These are phyloP conservation scores for Wickerhamiella australiensis DNA, from an alignment of 805 yeast species.

Conservation along the genomic window DNA sequence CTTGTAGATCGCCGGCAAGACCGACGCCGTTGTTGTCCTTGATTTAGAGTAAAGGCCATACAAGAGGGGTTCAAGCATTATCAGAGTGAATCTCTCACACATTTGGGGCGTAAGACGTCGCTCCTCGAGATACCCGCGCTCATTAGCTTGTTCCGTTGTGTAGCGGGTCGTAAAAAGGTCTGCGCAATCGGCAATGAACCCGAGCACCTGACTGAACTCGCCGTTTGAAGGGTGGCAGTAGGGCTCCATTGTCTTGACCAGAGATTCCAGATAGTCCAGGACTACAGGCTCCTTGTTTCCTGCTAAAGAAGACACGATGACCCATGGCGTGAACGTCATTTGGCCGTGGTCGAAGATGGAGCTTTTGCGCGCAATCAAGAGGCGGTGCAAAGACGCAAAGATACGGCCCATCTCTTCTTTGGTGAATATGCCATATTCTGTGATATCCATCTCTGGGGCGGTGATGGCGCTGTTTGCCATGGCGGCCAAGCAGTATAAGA, in stretches of 20 bases:
- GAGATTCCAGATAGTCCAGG: conserved; percentile 39
- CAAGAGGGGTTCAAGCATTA: conserved; percentile 43
- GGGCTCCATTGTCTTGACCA: conserved; percentile 61
- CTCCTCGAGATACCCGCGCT: conserved; percentile 22
- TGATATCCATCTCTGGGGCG: conserved; percentile 29
- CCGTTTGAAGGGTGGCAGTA: conserved; percentile 80
- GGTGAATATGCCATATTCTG: conserved; percentile 52
- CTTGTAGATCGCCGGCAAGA: conserved; percentile 13
- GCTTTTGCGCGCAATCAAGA: conserved; percentile 20
- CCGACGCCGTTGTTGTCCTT: conserved; percentile 11
- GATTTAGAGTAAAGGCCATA: conserved; percentile 41
- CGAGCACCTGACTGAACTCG: conserved; percentile 69
- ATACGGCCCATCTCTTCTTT: conserved; percentile 48
- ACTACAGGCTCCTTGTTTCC: conserved; percentile 19
- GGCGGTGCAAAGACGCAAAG: conserved; percentile 35
- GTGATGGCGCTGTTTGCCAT: conserved; percentile 34
- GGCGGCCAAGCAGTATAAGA: conserved; percentile 53
- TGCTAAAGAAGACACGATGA: conserved; percentile 3
- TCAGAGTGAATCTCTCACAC: conserved; percentile 34
- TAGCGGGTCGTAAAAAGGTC: conserved; percentile 28
- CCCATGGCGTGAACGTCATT: conserved; percentile 3
- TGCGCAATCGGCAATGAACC: conserved; percentile 48
- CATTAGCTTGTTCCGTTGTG: conserved; percentile 27
- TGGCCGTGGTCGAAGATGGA: conserved; percentile 2
- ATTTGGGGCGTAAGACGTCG: conserved; percentile 27